Evolutionary conservation across 1,284 basidiomycete species (phyloP), one percentile per base, ranked within the genome.

Genomic region (Omphalotus olearius): DNA sequence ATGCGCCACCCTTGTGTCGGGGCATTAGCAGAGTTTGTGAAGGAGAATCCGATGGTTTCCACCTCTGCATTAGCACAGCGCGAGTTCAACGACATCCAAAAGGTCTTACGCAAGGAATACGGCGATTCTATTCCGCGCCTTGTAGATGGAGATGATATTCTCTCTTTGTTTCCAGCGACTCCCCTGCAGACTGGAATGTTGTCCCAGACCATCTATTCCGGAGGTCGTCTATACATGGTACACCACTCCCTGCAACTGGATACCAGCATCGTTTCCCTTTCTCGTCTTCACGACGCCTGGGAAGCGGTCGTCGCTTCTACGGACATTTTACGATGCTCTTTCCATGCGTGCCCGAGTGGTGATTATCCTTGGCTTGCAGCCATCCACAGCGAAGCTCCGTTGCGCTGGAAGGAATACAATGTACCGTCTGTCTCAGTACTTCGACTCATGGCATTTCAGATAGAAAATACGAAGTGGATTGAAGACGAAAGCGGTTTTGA

Each of bases 131-230:
- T 44, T 4, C 44, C 50, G n/a, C 51, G 16, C 14, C 50, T 52
- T 6, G 28, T 42, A n/a, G n/a, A 37, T 16, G 28, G 11, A 30
- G 53, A 55, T 42, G 30, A 33, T 9, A 33, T 51, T 16, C 23
- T 30, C 2, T 28, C 30, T 26, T 1, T 55, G 9, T 51, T 51
- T 38, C 53, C 50, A 14, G 45, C 53, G 7, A 55, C 53, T n/a
- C 50, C 53, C 14, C 50, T 55, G 6, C 53, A 55, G 23, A 51
- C 53, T 18, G 53, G 53, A 17, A 55, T 55, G 53, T 40, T 52
- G 7, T 47, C 50, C 18, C 45, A 55, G 38, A 55, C 49, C 38
- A 28, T 55, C 7, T 41, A 38, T 20, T 42, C 38, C 10, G 42
- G 45, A 9, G 53, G 53, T 6, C 38, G 39, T 25, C 37, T 55